Evolutionary conservation across 2,329 filamentous ascomycete species (phyloP), one percentile per base, ranked within the genome.

Genomic region (Monosporascus sp.): DNA sequence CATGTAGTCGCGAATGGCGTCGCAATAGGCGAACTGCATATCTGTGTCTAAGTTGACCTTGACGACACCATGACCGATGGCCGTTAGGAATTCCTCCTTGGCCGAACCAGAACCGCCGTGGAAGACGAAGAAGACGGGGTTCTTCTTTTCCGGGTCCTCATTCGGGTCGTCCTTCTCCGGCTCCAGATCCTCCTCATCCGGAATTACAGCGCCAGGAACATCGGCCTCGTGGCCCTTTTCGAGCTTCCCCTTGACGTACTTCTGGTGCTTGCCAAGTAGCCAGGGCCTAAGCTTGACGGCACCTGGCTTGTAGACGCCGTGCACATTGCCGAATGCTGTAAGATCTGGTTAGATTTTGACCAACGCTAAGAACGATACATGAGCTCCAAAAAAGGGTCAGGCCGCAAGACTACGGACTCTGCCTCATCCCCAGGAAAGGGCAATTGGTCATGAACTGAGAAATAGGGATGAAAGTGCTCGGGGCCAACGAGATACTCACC

Each of bases 1-100:
- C 71, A 97, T 82, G 81, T 91, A 99, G 79, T 99, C 93, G 60
- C 94, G 89, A 78, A 97, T 88, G 77, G 94, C 94, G 58, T 78
- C 77, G 63, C 94, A 82, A 83, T 97, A 99, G 55, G 93, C 92
- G 75, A 85, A 96, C 81, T 97, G 93, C 76, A 97, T 83, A 71
- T 99, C 94, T 49, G 94, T 99, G 77, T 99, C 94, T 67, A 99
- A 81, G 81, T 99, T 99, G 77, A 99, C 94, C 87, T 99, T 99
- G 79, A 97, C 88, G 65, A 99, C 93, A 81, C 94, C 94, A 75
- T 93, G 88, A 70, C 79, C 77, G 75, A 97, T 97, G 70, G 92
- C 93, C 65, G 90, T 84, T 59, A 79, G 81, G 83, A 89, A 99
- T 79, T 99, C 94, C 65, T 90, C 75, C 81, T 96, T 95, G 72